Conservation (phyloP, 306 rosid species). For the Benincasa hispida region DNA sequence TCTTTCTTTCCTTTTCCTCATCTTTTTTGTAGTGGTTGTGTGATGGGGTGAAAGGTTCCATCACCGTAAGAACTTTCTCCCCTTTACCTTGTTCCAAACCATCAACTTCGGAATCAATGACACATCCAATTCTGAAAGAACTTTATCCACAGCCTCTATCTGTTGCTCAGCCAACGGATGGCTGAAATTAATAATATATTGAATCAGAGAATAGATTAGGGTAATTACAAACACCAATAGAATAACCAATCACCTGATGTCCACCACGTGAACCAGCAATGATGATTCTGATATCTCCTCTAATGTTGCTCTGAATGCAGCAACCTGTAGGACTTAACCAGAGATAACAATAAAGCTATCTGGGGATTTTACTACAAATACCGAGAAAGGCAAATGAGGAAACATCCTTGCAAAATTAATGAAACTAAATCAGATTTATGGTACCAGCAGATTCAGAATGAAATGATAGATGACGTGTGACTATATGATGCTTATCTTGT, state of each 20-base stretch:
- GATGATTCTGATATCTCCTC: slow-evolving; percentile 95
- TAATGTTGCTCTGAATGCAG: slow-evolving; percentile 95
- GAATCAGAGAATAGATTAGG: slow-evolving; percentile 12
- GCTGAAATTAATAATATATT: slow-evolving; percentile 44
- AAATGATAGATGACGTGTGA: slow-evolving; percentile 8
- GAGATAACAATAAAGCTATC: neutral
- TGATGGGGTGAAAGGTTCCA: neutral
- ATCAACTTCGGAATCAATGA: slow-evolving; percentile 75
- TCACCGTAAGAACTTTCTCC: neutral
- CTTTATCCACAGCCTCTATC: slow-evolving; percentile 92
- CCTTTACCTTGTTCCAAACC: slow-evolving; percentile 87
- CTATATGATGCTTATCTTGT: slow-evolving; percentile 5
- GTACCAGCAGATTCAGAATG: slow-evolving; percentile 6
- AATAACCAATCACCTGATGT: slow-evolving; percentile 55
- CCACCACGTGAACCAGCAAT: slow-evolving; percentile 79
- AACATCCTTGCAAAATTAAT: neutral
- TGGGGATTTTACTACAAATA: slow-evolving; percentile 4
- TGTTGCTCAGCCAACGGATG: slow-evolving; percentile 91
- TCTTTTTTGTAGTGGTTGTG: neutral
- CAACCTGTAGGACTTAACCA: slow-evolving; percentile 45
- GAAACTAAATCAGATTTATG: neutral
- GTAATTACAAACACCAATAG: neutral
- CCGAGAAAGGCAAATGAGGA: neutral
- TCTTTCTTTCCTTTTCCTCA: neutral
- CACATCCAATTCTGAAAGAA: slow-evolving; percentile 71